Percentiles rank a stretch among this genome's conserved stretches.
These are phyloP conservation scores for Aspergillus affinis DNA, from an alignment of 495 filamentous ascomycete genomes.

Conservation along the genomic window DNA sequence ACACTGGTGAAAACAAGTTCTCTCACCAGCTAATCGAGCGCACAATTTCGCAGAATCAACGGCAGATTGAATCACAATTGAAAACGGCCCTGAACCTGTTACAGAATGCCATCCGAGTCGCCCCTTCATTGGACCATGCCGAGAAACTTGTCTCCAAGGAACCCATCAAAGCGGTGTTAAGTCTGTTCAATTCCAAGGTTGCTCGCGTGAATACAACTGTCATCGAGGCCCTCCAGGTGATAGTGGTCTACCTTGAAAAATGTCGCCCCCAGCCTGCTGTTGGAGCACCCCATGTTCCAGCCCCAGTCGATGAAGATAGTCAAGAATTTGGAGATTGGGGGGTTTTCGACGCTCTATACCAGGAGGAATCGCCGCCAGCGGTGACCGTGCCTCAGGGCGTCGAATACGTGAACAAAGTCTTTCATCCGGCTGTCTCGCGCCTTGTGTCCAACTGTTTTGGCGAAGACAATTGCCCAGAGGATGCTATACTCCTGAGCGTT, in stretches of 20 bases:
- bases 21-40: constrained; percentile 53
- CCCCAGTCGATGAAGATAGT: constrained; percentile 58
- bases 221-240: constrained; percentile 35
- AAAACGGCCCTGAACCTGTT: constrained; percentile 54
- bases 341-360: constrained; percentile 53
- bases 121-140: constrained; percentile 36
- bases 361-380: constrained; percentile 25
- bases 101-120: constrained; percentile 45
- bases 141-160: constrained; percentile 34
- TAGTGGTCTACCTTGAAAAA: constrained; percentile 39
- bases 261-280: constrained; percentile 21
- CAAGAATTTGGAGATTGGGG: constrained; percentile 74
- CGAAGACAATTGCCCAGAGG: constrained; percentile 57
- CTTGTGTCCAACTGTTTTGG: constrained; percentile 71
- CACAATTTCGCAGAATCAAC: constrained; percentile 60
- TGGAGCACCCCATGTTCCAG: constrained; percentile 11
- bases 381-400: constrained; percentile 22
- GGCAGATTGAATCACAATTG: constrained; percentile 58
- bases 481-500: constrained; percentile 55
- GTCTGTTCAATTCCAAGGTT: constrained; percentile 37
- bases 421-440: constrained; percentile 53
- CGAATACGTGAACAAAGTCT: constrained; percentile 38
- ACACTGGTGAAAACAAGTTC: constrained; percentile 37
- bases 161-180: constrained; percentile 36
- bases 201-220: constrained; percentile 39